phyloP scores from a whole-genome alignment of 345 rosid genomes.

The Gossypium herbaceum region DNA sequence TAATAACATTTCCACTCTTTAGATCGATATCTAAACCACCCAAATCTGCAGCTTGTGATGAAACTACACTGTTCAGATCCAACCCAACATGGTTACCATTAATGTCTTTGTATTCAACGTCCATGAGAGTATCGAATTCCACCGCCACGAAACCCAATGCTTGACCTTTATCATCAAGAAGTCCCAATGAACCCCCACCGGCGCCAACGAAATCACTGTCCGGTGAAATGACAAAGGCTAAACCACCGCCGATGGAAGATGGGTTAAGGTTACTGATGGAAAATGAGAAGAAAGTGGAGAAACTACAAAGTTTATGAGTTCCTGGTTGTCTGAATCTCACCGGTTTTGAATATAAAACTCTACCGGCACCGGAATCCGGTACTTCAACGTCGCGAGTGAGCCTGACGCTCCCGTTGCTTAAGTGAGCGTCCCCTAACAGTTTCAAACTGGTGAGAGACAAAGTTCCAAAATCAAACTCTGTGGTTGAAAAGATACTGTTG shows the following conservation, averaged over 20 bases:
- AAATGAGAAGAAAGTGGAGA: slow-evolving; percentile 83
- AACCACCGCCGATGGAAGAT: slow-evolving; percentile 88
- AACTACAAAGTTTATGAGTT: slow-evolving; percentile 50
- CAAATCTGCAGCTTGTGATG: slow-evolving; percentile 64
- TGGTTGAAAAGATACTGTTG: slow-evolving; percentile 26
- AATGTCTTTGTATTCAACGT: slow-evolving; percentile 70
- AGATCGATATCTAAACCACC: slow-evolving; percentile 65
- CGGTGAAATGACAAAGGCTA: slow-evolving; percentile 80
- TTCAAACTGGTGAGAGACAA: slow-evolving; percentile 62
- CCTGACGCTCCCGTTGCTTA: slow-evolving; percentile 64
- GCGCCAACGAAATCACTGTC: slow-evolving; percentile 65
- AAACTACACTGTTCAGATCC: slow-evolving; percentile 81
- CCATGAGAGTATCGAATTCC: slow-evolving; percentile 96
- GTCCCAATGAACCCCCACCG: slow-evolving; percentile 75
- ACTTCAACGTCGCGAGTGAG: slow-evolving; percentile 86
- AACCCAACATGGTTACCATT: slow-evolving; percentile 95
- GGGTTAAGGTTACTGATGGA: slow-evolving; percentile 72
- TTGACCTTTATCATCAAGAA: slow-evolving; percentile 36
- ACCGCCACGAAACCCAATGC: slow-evolving; percentile 76
- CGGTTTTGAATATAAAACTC: slow-evolving; percentile 69
- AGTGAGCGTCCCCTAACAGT: slow-evolving; percentile 88
- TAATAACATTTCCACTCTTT: slow-evolving; percentile 83
- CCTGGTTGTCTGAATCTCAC: slow-evolving; percentile 63
- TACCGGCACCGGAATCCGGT: slow-evolving; percentile 85
- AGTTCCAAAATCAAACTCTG: slow-evolving; percentile 77